Evolutionary conservation across 768 basidiomycete genomes (phyloP).

Genomic region (Podaxis carcinomalis): DNA sequence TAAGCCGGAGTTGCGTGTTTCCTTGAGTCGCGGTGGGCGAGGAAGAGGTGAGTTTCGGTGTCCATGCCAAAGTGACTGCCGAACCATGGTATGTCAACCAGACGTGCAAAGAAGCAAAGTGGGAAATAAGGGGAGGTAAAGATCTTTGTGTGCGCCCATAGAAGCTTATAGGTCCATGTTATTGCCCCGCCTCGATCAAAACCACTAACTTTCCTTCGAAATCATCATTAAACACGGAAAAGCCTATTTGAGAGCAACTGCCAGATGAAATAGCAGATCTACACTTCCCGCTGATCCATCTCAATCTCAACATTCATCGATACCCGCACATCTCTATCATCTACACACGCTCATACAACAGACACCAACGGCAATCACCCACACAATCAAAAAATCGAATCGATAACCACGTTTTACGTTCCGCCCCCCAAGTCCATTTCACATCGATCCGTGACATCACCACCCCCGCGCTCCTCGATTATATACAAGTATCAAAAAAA

Average conservation of each 20-base stretch:
- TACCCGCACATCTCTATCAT: too few relatives aligned
- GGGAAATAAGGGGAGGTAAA: neutral
- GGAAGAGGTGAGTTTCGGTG: too few relatives aligned
- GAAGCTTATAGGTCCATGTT: neutral
- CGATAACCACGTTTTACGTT: conserved; percentile 1
- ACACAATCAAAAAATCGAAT: neutral
- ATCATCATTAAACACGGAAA: neutral
- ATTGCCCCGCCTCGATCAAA: neutral
- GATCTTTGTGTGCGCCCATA: neutral
- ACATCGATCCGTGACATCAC: neutral
- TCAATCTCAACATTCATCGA: neutral
- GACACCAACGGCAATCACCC: neutral
- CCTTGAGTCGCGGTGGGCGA: too few relatives aligned
- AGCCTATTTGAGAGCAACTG: neutral
- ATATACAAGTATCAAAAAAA: neutral
- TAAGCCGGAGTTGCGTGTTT: too few relatives aligned
- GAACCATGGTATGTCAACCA: too few relatives aligned
- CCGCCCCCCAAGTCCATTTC: neutral
- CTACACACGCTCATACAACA: neutral
- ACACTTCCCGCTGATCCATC: neutral
- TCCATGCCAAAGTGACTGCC: too few relatives aligned
- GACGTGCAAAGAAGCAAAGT: neutral
- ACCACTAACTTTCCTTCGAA: neutral
- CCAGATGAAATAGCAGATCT: neutral
- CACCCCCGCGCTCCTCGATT: neutral